Percentiles rank a stretch among this genome's conserved stretches.
Conservation (phyloP, 768 basidiomycete species). For the Lactarius trivialis region DNA sequence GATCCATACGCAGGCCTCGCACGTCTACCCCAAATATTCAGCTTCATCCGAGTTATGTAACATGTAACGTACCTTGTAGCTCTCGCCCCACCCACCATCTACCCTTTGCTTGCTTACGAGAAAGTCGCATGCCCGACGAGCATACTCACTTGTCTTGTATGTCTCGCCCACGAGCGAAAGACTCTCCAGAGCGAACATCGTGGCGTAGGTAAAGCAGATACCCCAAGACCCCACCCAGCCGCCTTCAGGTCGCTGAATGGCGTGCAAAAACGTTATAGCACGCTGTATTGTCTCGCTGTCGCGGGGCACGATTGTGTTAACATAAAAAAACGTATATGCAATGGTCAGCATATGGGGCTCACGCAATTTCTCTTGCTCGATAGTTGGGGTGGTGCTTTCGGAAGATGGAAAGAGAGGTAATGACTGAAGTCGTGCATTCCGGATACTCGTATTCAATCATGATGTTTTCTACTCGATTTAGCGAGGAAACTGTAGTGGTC, state of each 20-base stretch:
- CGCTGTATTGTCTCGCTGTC: conserved; percentile 52
- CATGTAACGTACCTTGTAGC: conserved; percentile 66
- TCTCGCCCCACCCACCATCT: conserved; percentile 99
- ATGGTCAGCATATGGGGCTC: conserved; percentile 28
- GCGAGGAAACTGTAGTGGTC: not conserved
- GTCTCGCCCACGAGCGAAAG: conserved; percentile 87
- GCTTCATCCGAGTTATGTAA: not conserved
- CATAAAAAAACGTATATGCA: not conserved
- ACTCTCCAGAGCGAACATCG: conserved; percentile 91
- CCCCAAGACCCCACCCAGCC: conserved; percentile 97
- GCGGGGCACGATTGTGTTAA: not conserved
- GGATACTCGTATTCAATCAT: conserved; percentile 97
- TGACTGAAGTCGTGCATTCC: conserved; percentile 94
- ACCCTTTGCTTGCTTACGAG: conserved; percentile 72
- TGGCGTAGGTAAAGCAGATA: conserved; percentile 97
- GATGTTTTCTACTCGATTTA: conserved; percentile 60
- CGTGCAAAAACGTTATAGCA: conserved; percentile 79
- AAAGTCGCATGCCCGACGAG: conserved; percentile 77
- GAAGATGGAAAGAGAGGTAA: conserved; percentile 87
- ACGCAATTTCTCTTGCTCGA: conserved; percentile 71
- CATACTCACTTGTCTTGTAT: conserved; percentile 62
- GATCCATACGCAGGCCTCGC: conserved; percentile 72
- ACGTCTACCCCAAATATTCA: conserved; percentile 48
- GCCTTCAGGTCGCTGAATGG: conserved; percentile 72
- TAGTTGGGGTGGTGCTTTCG: conserved; percentile 74